Evolutionary conservation across 441 rosid genomes (phyloP).

Genomic region (Iberis amara): DNA sequence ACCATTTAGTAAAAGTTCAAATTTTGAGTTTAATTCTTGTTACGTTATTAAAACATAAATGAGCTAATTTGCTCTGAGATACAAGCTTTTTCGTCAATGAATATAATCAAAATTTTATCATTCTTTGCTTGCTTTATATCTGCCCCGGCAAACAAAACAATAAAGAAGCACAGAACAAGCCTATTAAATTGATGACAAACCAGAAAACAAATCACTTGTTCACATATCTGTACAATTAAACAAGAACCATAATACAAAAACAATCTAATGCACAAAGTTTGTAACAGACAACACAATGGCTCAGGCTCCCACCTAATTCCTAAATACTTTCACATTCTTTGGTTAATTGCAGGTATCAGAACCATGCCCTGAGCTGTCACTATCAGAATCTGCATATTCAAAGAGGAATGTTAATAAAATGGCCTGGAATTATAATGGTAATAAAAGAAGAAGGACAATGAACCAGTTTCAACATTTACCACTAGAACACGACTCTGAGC

Average conservation of each 20-base stretch:
- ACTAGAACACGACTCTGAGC: constrained; percentile 70
- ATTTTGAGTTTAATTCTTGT: too few relatives aligned
- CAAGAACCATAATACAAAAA: constrained; percentile 26
- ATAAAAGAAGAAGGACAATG: neutral
- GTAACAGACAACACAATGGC: constrained; percentile 24
- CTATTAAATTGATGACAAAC: constrained; percentile 20
- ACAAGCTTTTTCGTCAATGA: too few relatives aligned
- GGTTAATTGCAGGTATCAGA: constrained; percentile 54
- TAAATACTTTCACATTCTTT: constrained; percentile 29
- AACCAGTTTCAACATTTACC: constrained; percentile 39
- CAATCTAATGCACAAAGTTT: constrained; percentile 22
- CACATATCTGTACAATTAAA: constrained; percentile 27
- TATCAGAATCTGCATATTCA: constrained; percentile 55
- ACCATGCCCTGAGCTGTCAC: constrained; percentile 52
- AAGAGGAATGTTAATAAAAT: constrained; percentile 16
- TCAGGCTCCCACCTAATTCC: constrained; percentile 33
- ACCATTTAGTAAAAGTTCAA: too few relatives aligned
- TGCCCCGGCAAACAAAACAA: neutral
- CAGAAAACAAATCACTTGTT: constrained; percentile 11
- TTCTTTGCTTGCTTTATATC: too few relatives aligned
- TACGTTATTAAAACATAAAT: too few relatives aligned
- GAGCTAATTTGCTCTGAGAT: too few relatives aligned
- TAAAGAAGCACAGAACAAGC: constrained; percentile 9
- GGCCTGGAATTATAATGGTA: constrained; percentile 5
- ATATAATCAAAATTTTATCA: too few relatives aligned